Base-by-base conservation (phyloP, 2,329 filamentous ascomycete genomes). In the Fusarium napiforme region DNA sequence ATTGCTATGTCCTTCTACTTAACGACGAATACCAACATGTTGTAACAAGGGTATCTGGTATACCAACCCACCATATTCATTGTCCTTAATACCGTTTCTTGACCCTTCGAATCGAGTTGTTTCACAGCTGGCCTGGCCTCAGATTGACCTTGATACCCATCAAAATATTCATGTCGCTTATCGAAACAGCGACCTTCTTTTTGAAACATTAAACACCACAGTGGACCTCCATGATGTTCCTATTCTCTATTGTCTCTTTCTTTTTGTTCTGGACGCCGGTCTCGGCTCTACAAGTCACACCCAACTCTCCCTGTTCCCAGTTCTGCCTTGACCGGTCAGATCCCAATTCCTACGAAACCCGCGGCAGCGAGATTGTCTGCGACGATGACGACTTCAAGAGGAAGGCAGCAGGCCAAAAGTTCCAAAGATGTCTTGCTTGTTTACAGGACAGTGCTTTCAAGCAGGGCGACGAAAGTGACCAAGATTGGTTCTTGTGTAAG, bases 401-500 rank as follows among this genome's bases (percentile, higher is more conserved):
- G 19, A 78, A 81, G 5, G 34, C 80, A 0, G 57, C 77, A 6
- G 87, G 87, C 3, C 80, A 81, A 58, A 87, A 85, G 74, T 87
- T 87, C 77, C 80, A 85, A 74, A 79, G 78, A 19, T 90, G 88
- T 75, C 81, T 89, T 78, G 83, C 79, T 42, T 90, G 88, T 75
- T 80, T 90, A 34, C 85, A 89, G 75, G 83, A 83, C 34, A 89
- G 87, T 78, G 82, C 81, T 15, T 88, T 84, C 67, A 77, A 81
- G 6, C 80, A 85, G 40, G 86, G 83, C 4, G 64, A 66, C 11
- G 87, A 89, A 79, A 89, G 79, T 61, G 88, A 90, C 70, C 86
- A 87, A 68, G 81, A 83, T 53, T 89, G 87, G 87, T 89, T 89
- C 69, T 73, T 89, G 47, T 88, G 87, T 89, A 83, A 80, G 87